These are phyloP conservation scores for Aspergillus vadensis DNA, from an alignment of 2,329 filamentous ascomycete species.

Conservation along the genomic window DNA sequence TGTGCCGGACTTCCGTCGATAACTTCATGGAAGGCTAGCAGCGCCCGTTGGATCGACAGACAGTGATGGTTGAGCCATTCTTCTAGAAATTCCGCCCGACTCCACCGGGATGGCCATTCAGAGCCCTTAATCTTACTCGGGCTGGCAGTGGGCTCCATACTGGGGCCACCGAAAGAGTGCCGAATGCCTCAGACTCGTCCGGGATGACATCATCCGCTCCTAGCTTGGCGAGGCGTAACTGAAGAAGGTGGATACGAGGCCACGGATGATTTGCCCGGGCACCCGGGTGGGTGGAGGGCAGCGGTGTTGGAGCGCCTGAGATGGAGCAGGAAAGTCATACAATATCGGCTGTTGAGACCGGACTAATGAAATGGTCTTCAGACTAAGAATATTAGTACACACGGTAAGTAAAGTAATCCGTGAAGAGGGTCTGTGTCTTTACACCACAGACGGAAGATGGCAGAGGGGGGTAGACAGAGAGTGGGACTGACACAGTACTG, in stretches of 20 bases:
- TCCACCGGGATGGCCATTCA: conserved; percentile 12
- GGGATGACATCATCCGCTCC: conserved; percentile 17
- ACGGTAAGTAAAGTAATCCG: not conserved
- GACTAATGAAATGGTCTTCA: not conserved
- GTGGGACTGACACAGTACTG: too few relatives aligned
- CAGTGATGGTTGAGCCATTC: not conserved
- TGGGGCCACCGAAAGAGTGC: conserved; percentile 6
- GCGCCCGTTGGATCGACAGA: conserved; percentile 8
- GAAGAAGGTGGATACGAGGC: not conserved
- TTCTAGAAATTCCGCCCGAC: conserved; percentile 17
- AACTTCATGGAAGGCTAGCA: conserved; percentile 1
- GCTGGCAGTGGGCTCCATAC: conserved; percentile 3
- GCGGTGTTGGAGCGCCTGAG: not conserved
- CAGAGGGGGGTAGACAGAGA: not conserved
- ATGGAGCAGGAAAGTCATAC: not conserved
- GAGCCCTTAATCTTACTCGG: conserved; percentile 15
- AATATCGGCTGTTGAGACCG: not conserved
- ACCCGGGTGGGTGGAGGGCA: not conserved
- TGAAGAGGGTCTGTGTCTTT: not conserved
- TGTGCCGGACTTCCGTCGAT: not conserved
- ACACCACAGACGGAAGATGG: not conserved
- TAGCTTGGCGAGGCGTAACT: conserved; percentile 5
- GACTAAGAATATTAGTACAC: not conserved
- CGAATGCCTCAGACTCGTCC: conserved; percentile 5
- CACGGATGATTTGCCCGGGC: conserved; percentile 7